A percentile compares a stretch with the other conserved stretches of the same genome.
phyloP scores from a whole-genome alignment of 257 asterid genomes.

The Solanum lignicaule region DNA sequence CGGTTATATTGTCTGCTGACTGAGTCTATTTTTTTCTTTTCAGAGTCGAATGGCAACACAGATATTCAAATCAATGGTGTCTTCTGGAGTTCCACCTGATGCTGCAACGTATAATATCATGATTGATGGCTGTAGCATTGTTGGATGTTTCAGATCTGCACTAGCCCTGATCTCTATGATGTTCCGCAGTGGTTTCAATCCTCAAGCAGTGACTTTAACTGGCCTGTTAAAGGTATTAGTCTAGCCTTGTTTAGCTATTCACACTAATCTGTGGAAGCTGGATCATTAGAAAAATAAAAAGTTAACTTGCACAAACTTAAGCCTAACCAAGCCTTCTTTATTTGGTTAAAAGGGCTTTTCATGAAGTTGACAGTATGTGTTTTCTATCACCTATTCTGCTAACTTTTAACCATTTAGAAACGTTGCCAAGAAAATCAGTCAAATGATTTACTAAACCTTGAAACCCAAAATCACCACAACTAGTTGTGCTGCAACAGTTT shows the following conservation, averaged over 20 bases:
- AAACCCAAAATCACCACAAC: background rate
- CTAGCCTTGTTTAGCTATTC: background rate
- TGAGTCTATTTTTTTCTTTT: slow-evolving; percentile 1
- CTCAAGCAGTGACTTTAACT: slow-evolving; percentile 39
- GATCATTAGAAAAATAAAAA: background rate
- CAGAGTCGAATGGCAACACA: slow-evolving; percentile 50
- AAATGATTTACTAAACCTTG: background rate
- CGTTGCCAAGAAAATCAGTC: background rate
- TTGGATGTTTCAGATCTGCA: slow-evolving; percentile 58
- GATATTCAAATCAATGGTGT: slow-evolving; percentile 57
- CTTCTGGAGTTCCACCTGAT: slow-evolving; percentile 45
- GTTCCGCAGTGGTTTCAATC: slow-evolving; percentile 59
- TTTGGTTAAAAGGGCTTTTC: background rate
- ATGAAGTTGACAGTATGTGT: background rate
- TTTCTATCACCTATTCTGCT: background rate
- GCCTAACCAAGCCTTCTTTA: background rate
- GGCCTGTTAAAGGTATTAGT: slow-evolving; percentile 51
- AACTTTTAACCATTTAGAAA: background rate
- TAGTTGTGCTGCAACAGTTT: background rate
- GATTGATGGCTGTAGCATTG: slow-evolving; percentile 58
- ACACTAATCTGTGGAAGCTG: background rate
- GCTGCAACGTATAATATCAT: slow-evolving; percentile 47
- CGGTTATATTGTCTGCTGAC: background rate
- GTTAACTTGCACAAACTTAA: background rate
- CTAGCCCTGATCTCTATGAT: slow-evolving; percentile 52